Evolutionary conservation across 345 rosid genomes (phyloP).

Genomic region (Melaleuca quinquenervia): DNA sequence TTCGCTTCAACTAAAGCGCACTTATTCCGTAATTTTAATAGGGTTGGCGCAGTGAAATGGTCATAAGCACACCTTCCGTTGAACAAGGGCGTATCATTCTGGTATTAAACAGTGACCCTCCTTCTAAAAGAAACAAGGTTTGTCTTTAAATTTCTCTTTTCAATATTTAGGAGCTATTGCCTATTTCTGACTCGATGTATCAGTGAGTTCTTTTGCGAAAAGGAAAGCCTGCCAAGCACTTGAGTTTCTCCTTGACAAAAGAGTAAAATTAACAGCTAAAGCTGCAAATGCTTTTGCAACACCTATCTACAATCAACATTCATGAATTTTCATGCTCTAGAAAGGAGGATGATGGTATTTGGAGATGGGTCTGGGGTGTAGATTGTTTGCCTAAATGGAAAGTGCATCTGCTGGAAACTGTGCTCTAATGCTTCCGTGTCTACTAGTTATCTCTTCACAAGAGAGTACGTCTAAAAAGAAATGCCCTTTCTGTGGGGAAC

Average conservation of each 20-base stretch:
- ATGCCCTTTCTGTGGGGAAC: background rate
- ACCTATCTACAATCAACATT: background rate
- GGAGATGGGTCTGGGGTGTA: background rate
- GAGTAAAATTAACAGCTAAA: background rate
- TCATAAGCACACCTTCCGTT: constrained; percentile 14
- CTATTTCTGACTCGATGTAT: background rate
- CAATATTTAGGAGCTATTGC: background rate
- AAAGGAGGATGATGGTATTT: background rate
- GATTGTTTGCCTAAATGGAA: background rate
- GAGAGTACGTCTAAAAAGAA: background rate
- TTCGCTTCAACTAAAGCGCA: background rate
- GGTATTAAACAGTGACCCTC: constrained; percentile 45
- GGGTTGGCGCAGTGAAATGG: constrained; percentile 67
- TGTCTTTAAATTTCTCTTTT: background rate
- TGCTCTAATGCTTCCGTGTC: background rate
- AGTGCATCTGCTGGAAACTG: background rate
- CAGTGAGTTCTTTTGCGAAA: background rate
- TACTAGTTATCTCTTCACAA: background rate
- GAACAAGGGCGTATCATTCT: constrained; percentile 34
- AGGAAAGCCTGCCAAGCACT: background rate
- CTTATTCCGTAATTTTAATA: constrained; percentile 5
- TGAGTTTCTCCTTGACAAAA: background rate
- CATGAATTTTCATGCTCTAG: background rate
- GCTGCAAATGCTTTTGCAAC: background rate
- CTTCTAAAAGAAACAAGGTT: constrained; percentile 64